phyloP scores from a whole-genome alignment of 2,329 filamentous ascomycete species.

The Colletotrichum euphorbiae region DNA sequence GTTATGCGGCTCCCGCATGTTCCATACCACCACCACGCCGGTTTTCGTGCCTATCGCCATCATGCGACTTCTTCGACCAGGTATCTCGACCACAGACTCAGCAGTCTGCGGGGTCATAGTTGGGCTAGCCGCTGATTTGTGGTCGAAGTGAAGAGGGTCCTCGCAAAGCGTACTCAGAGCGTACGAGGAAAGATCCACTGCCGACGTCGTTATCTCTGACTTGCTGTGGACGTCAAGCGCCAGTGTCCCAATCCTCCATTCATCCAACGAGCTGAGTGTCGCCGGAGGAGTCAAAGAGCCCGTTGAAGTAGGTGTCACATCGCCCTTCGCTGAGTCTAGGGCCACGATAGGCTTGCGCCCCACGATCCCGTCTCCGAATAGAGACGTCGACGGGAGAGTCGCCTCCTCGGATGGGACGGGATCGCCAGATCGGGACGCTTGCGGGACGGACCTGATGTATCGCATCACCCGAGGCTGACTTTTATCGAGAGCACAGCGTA shows the following conservation, averaged over 20 bases:
- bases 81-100: constrained; percentile 67
- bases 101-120: constrained; percentile 57
- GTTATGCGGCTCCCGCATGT: constrained; percentile 76
- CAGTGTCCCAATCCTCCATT: constrained; percentile 33
- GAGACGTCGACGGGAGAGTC: constrained; percentile 42
- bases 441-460: constrained; percentile 52
- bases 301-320: constrained; percentile 25
- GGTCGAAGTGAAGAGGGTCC: constrained; percentile 74
- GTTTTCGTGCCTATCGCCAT: constrained; percentile 83
- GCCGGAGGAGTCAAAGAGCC: constrained; percentile 32
- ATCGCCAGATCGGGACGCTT: not conserved
- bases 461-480: constrained; percentile 59
- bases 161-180: constrained; percentile 79
- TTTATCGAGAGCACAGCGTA: constrained; percentile 78
- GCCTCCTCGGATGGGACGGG: not conserved
- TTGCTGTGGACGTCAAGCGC: constrained; percentile 53
- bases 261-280: constrained; percentile 32
- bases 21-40: constrained; percentile 86
- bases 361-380: constrained; percentile 43
- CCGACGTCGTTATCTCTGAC: constrained; percentile 74
- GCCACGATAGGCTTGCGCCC: constrained; percentile 11
- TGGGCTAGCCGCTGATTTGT: constrained; percentile 56
- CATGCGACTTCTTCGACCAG: constrained; percentile 85
- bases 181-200: constrained; percentile 80
- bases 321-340: not conserved